Evolutionary conservation across 331 rosid species (phyloP), one percentile per base, ranked within the genome.

Genomic region (Acacia concinna): DNA sequence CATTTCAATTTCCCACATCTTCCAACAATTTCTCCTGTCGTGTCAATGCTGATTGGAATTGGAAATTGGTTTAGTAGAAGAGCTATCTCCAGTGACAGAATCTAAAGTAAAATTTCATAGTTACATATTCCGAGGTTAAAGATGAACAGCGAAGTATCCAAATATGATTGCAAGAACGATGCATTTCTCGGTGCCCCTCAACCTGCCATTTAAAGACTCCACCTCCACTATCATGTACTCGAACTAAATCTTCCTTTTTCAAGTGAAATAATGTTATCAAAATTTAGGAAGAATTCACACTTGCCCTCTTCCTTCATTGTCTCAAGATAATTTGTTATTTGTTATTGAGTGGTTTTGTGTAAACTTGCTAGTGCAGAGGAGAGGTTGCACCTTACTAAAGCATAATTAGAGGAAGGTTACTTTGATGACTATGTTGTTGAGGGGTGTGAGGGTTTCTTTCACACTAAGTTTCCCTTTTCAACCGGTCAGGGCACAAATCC

Each of bases 41-140:
- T 70, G 82, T 57, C 28, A 79, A 74, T 78, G 74, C 88, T 76
- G 4, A 82, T 84, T 15, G 93, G 97, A 78, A 81, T 93, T 65
- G 94, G 91, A 6, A 78, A 93, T 88, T 90, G 93, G 93, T 88
- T 97, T 0, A 83, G 83, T 71, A 82, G 87, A 20, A 86, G 93
- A 5, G 68, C 73, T 3, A 83, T 75, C 7, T 91, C 92, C 1
- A 83, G 88, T 27, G 89, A 92, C 4, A 92, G 90, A 32, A 94
- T 97, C 75, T 93, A 95, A 0, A 85, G 80, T 23, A 89, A 89
- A 0, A 80, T 88, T 1, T 87, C 49, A 12, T 12, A 43, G 17
- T 17, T 88, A 13, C 89, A 95, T 59, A 97, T 95, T 0, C 96
- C 96, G 6, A 87, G 91, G 88, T 30, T 93, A 81, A 92, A 91